Evolutionary conservation across 768 basidiomycete genomes (phyloP).

Genomic region (Hygrophoropsis aurantiaca): DNA sequence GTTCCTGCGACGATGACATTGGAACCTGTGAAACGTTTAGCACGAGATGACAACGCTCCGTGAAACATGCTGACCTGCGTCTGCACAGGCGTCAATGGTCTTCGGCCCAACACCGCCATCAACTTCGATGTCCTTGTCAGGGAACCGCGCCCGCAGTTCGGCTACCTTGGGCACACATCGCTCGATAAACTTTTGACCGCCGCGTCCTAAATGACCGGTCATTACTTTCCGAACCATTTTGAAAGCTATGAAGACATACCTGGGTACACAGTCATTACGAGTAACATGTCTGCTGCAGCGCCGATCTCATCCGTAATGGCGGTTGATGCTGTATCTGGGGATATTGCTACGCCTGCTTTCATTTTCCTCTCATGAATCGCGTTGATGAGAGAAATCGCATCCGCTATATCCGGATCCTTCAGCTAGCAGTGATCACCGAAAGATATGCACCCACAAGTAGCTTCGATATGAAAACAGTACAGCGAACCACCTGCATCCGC

Average conservation of each 20-base stretch:
- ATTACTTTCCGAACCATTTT: not conserved
- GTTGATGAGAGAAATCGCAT: slow-evolving; percentile 75
- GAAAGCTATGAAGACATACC: slow-evolving; percentile 42
- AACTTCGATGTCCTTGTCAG: slow-evolving; percentile 94
- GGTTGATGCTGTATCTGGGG: slow-evolving; percentile 87
- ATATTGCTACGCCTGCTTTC: slow-evolving; percentile 96
- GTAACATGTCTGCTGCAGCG: slow-evolving; percentile 86
- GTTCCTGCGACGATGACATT: slow-evolving; percentile 99
- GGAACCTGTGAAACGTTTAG: slow-evolving; percentile 57
- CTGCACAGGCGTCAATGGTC: slow-evolving; percentile 83
- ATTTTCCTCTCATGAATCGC: slow-evolving; percentile 81
- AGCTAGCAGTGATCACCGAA: not conserved
- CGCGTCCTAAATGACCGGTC: slow-evolving; percentile 58
- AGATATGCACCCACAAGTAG: slow-evolving; percentile 60
- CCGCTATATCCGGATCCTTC: slow-evolving; percentile 39
- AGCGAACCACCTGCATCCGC: slow-evolving; percentile 93
- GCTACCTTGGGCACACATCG: slow-evolving; percentile 91
- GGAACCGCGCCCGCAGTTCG: slow-evolving; percentile 87
- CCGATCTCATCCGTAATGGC: slow-evolving; percentile 86
- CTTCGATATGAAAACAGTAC: slow-evolving; percentile 97
- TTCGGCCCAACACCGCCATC: slow-evolving; percentile 96
- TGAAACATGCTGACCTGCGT: slow-evolving; percentile 62
- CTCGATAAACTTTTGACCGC: slow-evolving; percentile 95
- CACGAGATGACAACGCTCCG: not conserved
- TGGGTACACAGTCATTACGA: slow-evolving; percentile 98